A percentile compares a stretch with the other conserved stretches of the same genome.
These are phyloP conservation scores for Leucocoprinus leucothites DNA, from an alignment of 768 basidiomycete species.

Conservation along the genomic window DNA sequence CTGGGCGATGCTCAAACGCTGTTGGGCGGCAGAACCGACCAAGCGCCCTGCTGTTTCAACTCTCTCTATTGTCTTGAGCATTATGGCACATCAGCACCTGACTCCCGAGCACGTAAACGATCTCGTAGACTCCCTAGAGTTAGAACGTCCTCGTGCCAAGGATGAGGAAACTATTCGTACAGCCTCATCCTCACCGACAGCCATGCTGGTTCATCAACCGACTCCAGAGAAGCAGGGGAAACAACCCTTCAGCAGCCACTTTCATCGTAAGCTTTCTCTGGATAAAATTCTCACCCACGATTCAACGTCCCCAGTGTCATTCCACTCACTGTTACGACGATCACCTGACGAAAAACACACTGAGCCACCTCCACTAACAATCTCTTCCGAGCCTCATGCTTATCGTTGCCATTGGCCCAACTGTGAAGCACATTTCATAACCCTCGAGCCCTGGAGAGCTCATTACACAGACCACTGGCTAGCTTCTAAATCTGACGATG, in stretches of 20 bases:
- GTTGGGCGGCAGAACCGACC: constrained; percentile 10
- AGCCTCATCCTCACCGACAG: too few species aligned
- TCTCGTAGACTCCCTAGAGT: background rate
- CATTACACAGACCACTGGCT: constrained; percentile 2
- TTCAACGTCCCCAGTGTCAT: background rate
- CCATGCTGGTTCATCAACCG: too few species aligned
- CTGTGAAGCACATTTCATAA: background rate
- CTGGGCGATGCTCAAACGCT: constrained; percentile 13
- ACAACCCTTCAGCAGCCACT: background rate
- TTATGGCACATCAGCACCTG: background rate
- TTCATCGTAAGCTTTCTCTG: background rate
- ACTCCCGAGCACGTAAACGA: background rate
- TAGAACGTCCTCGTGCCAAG: background rate
- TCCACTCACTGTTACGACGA: background rate
- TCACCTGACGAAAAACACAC: background rate
- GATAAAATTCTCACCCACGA: background rate
- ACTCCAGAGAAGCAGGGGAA: background rate
- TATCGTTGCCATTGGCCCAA: constrained; percentile 2
- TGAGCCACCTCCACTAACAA: background rate
- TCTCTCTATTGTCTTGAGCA: background rate
- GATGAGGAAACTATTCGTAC: too few species aligned
- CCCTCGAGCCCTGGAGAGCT: background rate
- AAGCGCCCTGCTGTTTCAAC: constrained; percentile 9
- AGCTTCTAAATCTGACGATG: background rate
- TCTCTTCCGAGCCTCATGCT: background rate